Base-by-base conservation (phyloP, 495 filamentous ascomycete genomes). In the Letharia lupina region DNA sequence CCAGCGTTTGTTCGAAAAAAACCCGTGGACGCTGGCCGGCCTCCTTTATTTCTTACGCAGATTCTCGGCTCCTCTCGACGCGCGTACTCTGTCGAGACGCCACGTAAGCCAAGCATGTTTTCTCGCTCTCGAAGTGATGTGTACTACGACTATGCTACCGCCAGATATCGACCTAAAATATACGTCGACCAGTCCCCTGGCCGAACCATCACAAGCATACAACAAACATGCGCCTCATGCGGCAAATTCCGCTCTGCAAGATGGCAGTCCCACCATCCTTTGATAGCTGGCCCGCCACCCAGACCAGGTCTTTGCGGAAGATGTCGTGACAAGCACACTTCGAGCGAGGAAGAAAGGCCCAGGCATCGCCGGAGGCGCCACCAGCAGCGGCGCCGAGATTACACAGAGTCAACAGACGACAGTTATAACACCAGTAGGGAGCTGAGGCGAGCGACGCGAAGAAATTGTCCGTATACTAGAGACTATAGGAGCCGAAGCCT, bases 171-270 rank as follows among this genome's bases (percentile, higher is more conserved):
- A 31, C 63, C 63, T 2, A 31, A 63, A 16, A 8, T 41, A 10
- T 52, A 47, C 37, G 28, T 65, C 9, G 48, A 48, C 15, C 33
- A 57, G 50, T 33, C 37, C 60, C 40, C 28, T 37, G 50, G 48
- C 20, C 65, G 61, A 33, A 15, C 35, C 18, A 48, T 58, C 31
- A 64, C 59, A 20, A 59, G 45, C 39, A 3, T 44, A n/a, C 63
- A 61, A n/a, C 61, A 68, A 59, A 68, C 52, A 16, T 72, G 70
- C 61, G 65, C 68, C 16, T 64, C 68, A 15, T 72, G 70, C 58
- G 70, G 70, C 48, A 70, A 68, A 37, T 72, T 68, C 44, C 62
- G 70, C n/a, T 72, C 70, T 37, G 61, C 70, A 15, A 61, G 41
- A 31, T 72, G 67, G 64, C 63, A 67, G 45, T 54, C 66, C 12